These are phyloP conservation scores for Liquidambar formosana DNA, from an alignment of 164 flowering plant genomes.

Conservation along the genomic window DNA sequence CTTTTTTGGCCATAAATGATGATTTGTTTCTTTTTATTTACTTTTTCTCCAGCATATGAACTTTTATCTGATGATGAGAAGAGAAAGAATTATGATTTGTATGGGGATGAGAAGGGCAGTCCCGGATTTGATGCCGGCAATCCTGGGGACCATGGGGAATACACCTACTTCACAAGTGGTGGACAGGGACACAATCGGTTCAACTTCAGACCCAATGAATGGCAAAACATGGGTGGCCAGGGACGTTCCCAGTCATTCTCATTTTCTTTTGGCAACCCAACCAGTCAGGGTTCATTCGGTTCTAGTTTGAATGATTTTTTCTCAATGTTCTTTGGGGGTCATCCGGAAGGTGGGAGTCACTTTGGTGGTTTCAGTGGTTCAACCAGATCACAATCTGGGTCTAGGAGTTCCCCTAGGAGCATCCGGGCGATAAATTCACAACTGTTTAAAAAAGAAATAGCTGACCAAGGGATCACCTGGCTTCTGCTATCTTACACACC, in stretches of 20 bases:
- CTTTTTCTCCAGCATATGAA: constrained; percentile 68
- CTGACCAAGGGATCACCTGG: constrained; percentile 74
- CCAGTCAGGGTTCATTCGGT: constrained; percentile 51
- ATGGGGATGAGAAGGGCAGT: constrained; percentile 82
- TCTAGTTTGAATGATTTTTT: constrained; percentile 69
- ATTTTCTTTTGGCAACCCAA: constrained; percentile 76
- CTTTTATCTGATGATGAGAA: constrained; percentile 87
- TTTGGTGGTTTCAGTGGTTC: constrained; percentile 39
- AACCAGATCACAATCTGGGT: constrained; percentile 33
- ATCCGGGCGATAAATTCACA: constrained; percentile 49
- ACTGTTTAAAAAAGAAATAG: constrained; percentile 61
- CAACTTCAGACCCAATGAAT: constrained; percentile 50
- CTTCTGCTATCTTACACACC: constrained; percentile 63
- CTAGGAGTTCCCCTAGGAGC: constrained; percentile 36
- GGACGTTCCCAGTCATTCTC: constrained; percentile 63
- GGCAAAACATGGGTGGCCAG: constrained; percentile 60
- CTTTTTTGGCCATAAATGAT: background rate
- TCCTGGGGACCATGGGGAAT: constrained; percentile 57
- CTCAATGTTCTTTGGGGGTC: constrained; percentile 63
- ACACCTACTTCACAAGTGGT: constrained; percentile 63
- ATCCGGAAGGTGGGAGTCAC: constrained; percentile 20
- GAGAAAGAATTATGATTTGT: constrained; percentile 85
- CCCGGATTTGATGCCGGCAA: constrained; percentile 63
- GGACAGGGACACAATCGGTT: constrained; percentile 57
- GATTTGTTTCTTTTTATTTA: constrained; percentile 9